These are phyloP conservation scores for Pseudevernia furfuracea DNA, from an alignment of 495 filamentous ascomycete species.

Conservation along the genomic window DNA sequence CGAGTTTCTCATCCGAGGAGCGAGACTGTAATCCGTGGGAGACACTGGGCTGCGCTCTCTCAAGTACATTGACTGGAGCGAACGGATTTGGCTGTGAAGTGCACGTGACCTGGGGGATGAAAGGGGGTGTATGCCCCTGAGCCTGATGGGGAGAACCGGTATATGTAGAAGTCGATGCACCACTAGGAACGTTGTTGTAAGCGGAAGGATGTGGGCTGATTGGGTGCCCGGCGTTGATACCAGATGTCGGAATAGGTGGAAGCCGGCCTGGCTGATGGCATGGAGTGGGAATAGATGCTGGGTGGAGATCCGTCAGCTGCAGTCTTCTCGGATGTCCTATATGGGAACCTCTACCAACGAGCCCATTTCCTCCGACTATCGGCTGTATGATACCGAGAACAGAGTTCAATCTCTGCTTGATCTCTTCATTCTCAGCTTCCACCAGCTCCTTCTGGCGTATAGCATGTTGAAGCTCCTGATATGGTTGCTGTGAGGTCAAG, in stretches of 20 bases:
- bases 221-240: neutral
- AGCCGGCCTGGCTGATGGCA: neutral
- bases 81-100: constrained; percentile 14
- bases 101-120: constrained; percentile 10
- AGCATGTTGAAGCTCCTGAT: constrained; percentile 66
- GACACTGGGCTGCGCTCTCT: constrained; percentile 47
- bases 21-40: constrained; percentile 52
- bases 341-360: constrained; percentile 25
- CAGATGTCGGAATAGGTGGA: constrained; percentile 6
- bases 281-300: constrained; percentile 10
- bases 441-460: constrained; percentile 61
- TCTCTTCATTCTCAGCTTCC: constrained; percentile 62
- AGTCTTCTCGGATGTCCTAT: neutral
- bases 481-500: constrained; percentile 67
- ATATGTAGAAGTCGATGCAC: constrained; percentile 20
- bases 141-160: constrained; percentile 16
- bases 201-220: neutral
- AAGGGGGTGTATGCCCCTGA: constrained; percentile 16
- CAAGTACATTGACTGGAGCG: constrained; percentile 23
- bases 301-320: neutral
- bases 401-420: constrained; percentile 52
- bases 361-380: constrained; percentile 29
- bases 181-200: constrained; percentile 7
- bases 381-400: constrained; percentile 59
- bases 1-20: constrained; percentile 46